Conservation (phyloP, 2,329 filamentous ascomycete genomes). For the Rutstroemia sp. region DNA sequence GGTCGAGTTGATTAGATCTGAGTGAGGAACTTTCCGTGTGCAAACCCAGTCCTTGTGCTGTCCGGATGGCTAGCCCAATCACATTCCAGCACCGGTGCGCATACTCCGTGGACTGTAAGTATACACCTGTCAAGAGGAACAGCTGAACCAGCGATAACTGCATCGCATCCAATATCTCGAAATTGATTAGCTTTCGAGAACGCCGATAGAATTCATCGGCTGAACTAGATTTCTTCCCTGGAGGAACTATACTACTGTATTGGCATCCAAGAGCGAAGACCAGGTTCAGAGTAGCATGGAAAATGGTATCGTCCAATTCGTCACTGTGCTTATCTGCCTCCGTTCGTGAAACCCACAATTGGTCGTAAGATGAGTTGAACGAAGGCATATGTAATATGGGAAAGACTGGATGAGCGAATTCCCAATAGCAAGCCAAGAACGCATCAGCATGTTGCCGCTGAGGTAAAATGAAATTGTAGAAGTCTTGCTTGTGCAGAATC, state of each 20-base stretch:
- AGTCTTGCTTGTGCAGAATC: constrained; percentile 4
- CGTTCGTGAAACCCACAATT: constrained; percentile 12
- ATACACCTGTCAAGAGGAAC: constrained; percentile 25
- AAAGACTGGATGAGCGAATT: constrained; percentile 18
- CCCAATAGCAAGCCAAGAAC: constrained; percentile 18
- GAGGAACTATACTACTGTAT: constrained; percentile 14
- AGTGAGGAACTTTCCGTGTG: constrained; percentile 11
- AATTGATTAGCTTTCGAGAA: constrained; percentile 22
- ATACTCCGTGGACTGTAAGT: constrained; percentile 26
- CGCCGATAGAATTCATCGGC: constrained; percentile 26
- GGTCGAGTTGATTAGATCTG: constrained; percentile 18
- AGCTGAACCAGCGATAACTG: constrained; percentile 26
- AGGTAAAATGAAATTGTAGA: constrained; percentile 12
- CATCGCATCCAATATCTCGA: constrained; percentile 24
- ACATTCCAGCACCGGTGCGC: constrained; percentile 29
- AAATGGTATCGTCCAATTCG: constrained; percentile 9
- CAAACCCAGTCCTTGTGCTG: constrained; percentile 27
- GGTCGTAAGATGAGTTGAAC: constrained; percentile 11
- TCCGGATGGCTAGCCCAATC: constrained; percentile 26
- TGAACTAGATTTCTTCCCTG: constrained; percentile 5
- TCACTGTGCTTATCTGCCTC: not conserved
- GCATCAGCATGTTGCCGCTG: constrained; percentile 15
- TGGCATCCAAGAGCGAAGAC: constrained; percentile 28
- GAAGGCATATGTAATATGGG: constrained; percentile 16
- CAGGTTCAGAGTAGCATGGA: constrained; percentile 27